Base-by-base conservation (phyloP, 768 basidiomycete species). In the Boletus coccyginus region DNA sequence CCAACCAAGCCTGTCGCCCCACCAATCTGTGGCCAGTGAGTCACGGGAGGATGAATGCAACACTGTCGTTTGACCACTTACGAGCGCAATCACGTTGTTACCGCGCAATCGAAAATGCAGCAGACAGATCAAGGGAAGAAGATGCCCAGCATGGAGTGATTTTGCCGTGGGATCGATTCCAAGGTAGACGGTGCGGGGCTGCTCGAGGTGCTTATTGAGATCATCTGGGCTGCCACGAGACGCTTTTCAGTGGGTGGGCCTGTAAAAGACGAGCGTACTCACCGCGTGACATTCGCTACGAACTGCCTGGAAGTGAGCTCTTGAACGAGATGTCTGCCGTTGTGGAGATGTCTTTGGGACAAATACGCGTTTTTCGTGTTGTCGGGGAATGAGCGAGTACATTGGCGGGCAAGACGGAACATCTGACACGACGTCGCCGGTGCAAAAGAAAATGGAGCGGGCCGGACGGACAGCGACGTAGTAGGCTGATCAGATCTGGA, bases 1-100 rank as follows among this genome's bases (percentile, higher is more conserved):
- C 97, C 97, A 44, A 99, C 87, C n/a, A 89, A 85, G 10, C 94
- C 97, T 0, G 96, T 98, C 10, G 94, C 95, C 1, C 94, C 94
- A 33, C 97, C 96, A 69, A 98, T 90, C 96, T 98, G 66, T 33
- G 35, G 12, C 13, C n/a, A 39, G 47, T 27, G 7, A 47, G 53
- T 59, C 47, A 52, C 31, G 45, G 6, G 46, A 50, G 32, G 39
- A 42, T 42, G 38, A 62, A 39, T 35, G 44, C 32, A 31, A 21
- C 13, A 46, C 17, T 5, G 14, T 24, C 39, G 11, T 32, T 49
- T 42, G 47, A 50, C 29, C 2, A 72, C 90, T 74, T 66, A 97
- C 96, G 29, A 99, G 79, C 6, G 92, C 87, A 33, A 98, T 86
- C 40, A 86, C 78, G 31, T 78, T 76, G 71, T 98, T 94, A 2